Base-by-base conservation (phyloP, 192 early-diverging fungal genomes). In the Funneliformis geosporum region DNA sequence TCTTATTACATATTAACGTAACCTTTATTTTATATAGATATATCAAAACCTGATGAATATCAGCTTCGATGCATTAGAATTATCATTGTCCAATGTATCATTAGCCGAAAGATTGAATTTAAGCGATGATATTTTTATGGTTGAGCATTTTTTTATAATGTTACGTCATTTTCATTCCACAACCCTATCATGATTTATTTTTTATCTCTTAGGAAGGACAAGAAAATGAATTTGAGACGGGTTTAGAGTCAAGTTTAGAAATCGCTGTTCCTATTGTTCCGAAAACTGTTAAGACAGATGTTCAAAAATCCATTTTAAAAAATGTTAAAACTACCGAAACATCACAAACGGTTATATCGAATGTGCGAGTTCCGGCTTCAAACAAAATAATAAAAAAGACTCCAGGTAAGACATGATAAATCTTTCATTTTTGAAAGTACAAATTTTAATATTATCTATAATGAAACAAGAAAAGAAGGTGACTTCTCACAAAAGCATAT, bases 41-140 rank as follows among this genome's bases (percentile, higher is more conserved):
- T 50, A 73, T 59, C 44, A 73, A 47, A 33, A 46, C 59, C n/a
- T 73, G 21, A 59, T 73, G 72, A 73, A 73, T 5, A 73, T 73
- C 14, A 47, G 44, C 4, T 73, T 73, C 25, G 46, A 73, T 73
- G n/a, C n/a, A 12, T 59, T 73, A 50, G 72, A 73, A 59, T 59
- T 73, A 55, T 73, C 72, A 38, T 50, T 73, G 46, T 23, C 43
- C 21, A 73, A 14, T 59, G 72, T 73, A 5, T 40, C 43, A 33
- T 73, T 73, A 73, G 14, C 43, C 16, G 72, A 73, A 6, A 73
- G 72, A 73, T 59, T 73, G 14, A 33, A 73, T 73, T 73, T 73
- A 59, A 46, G 14, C 40, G 50, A 73, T 28, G 72, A 59, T 73
- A 23, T 47, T 73, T 59, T 73, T 59, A 27, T n/a, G 5, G 72